phyloP scores from a whole-genome alignment of 179 eudicot species.

The Sideroxylon spinosum region DNA sequence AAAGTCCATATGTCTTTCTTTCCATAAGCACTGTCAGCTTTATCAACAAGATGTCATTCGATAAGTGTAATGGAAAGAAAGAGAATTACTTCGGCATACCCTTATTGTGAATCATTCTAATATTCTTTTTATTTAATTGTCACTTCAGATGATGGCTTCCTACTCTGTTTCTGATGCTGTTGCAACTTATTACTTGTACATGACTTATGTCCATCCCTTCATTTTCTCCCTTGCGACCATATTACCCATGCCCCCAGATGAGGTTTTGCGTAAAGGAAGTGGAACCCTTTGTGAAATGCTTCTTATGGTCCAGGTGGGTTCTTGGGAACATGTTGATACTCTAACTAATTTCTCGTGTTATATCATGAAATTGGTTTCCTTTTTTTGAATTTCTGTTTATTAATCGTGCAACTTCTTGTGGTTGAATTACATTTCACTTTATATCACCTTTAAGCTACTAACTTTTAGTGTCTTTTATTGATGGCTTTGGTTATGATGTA shows the following conservation, averaged over 20 bases:
- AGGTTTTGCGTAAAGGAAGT: slow-evolving; percentile 98
- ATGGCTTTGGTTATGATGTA: slow-evolving; percentile 16
- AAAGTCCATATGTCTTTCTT: not conserved
- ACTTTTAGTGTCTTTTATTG: not conserved
- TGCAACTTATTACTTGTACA: slow-evolving; percentile 91
- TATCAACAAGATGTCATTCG: not conserved
- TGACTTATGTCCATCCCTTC: slow-evolving; percentile 98
- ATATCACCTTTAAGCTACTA: not conserved
- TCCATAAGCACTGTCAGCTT: not conserved
- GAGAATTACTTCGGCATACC: not conserved
- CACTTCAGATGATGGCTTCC: slow-evolving; percentile 97
- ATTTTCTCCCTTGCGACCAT: slow-evolving; percentile 97
- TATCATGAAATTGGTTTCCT: not conserved
- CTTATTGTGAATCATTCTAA: slow-evolving; percentile 22
- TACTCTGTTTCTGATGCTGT: slow-evolving; percentile 99
- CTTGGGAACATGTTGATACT: slow-evolving; percentile 11
- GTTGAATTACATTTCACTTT: not conserved
- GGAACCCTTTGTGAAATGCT: slow-evolving; percentile 99
- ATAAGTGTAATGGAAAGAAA: not conserved
- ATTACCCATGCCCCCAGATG: slow-evolving; percentile 98
- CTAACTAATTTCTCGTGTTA: not conserved
- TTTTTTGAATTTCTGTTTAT: not conserved
- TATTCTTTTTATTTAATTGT: slow-evolving; percentile 18
- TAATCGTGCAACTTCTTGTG: not conserved
- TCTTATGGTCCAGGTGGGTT: slow-evolving; percentile 94